Conservation (phyloP, 352 stramenopile genomes). For the Globisporangium spinosum region DNA sequence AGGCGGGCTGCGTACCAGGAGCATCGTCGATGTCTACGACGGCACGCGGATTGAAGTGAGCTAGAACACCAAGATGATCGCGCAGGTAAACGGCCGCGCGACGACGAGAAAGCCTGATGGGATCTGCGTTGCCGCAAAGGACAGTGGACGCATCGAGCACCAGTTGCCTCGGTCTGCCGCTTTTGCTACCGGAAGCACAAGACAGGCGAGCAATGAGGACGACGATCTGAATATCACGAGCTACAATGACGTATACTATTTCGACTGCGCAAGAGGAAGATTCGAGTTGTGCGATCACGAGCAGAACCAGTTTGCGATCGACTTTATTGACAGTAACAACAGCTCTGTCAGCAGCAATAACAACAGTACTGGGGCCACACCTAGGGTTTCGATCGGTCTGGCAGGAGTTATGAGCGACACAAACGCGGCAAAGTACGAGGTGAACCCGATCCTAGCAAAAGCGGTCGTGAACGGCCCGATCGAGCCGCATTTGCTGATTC, state of each 20-base stretch:
- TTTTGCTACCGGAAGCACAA: neutral
- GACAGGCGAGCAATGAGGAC: conserved; percentile 27
- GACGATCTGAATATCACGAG: conserved; percentile 55
- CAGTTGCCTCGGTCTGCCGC: conserved; percentile 11
- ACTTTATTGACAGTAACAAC: conserved; percentile 25
- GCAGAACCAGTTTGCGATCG: conserved; percentile 60
- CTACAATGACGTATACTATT: conserved; percentile 72
- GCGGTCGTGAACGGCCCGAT: conserved; percentile 78
- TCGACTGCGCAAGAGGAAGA: conserved; percentile 45
- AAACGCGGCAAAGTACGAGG: conserved; percentile 45
- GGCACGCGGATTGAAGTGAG: conserved; percentile 57
- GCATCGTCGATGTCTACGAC: conserved; percentile 44
- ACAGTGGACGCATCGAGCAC: conserved; percentile 72
- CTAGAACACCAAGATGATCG: conserved; percentile 78
- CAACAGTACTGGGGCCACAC: conserved; percentile 9
- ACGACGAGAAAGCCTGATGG: conserved; percentile 44
- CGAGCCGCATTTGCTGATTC: conserved; percentile 60
- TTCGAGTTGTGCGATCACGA: conserved; percentile 69
- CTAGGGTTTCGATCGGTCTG: conserved; percentile 39
- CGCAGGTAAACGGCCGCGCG: conserved; percentile 67
- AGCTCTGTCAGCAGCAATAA: neutral
- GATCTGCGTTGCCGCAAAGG: conserved; percentile 50
- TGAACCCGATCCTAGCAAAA: conserved; percentile 46
- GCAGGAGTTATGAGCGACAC: conserved; percentile 53
- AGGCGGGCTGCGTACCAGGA: conserved; percentile 55